Evolutionary conservation across 768 basidiomycete species (phyloP), one percentile per base, ranked within the genome.

Genomic region (Podaxis pistillaris): DNA sequence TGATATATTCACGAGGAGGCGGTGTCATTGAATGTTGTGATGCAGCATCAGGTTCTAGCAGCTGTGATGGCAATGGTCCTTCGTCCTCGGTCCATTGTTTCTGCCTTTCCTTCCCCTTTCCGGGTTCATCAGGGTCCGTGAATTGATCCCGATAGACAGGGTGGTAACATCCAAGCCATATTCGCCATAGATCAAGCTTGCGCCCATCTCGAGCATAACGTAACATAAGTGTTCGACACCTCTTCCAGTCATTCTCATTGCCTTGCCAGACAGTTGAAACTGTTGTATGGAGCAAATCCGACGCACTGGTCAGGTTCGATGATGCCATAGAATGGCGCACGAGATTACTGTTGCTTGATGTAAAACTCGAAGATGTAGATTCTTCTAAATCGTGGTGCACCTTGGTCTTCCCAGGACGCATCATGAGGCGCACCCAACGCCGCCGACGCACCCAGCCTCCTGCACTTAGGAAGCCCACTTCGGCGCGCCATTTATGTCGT

Each of bases 371-470:
- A 62, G 67, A 47, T n/a, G 46, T 37, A 26, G 54, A 52, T 74
- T 64, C 44, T 64, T 58, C 54, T 26, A 50, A 46, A 59, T 22
- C 62, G 58, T 58, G 62, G 56, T 64, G 62, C 37, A 63, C 60
- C 50, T 66, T 59, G 26, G 51, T 30, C 61, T 74, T 66, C 13
- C 67, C 83, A 3, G 90, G 88, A 13, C 88, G 81, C 79, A 91
- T 83, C 93, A 94, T 94, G 28, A 94, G 78, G 54, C 92, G 82
- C 37, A 94, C 76, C 93, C 93, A 94, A n/a, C 89, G 79, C 52
- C 92, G 80, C 51, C 92, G 78, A 36, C 92, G 81, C 38, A 94
- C 92, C 83, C 83, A 91, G 3, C 87, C 88, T 37, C 89, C 89
- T 6, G 83, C 74, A 69, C 85, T 85, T 47, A 88, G 68, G 26